phyloP scores from a whole-genome alignment of 2,329 filamentous ascomycete species.

The Fusarium bactridioides region DNA sequence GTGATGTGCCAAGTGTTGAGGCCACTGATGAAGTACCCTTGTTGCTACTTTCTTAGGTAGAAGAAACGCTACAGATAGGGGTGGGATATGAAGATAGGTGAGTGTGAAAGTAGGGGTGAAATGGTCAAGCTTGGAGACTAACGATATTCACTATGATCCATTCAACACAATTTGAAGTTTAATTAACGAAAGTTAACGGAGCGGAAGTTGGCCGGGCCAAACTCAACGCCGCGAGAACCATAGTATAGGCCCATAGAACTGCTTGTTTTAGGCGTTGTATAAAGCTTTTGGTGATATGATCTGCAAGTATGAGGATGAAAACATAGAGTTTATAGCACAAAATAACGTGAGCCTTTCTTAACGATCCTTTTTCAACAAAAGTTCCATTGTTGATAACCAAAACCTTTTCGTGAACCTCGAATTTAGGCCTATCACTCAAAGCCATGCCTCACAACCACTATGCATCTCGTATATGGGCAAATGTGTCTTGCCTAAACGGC shows the following conservation, averaged over 20 bases:
- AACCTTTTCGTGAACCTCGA: too few relatives aligned
- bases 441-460: too few relatives aligned
- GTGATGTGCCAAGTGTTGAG: background rate
- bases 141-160: accelerated
- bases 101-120: too few relatives aligned
- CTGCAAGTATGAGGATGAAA: background rate
- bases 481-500: too few relatives aligned
- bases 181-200: background rate
- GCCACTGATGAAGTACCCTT: background rate
- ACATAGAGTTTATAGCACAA: background rate
- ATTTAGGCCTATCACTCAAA: too few relatives aligned
- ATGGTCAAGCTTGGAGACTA: too few relatives aligned
- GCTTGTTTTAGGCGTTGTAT: background rate
- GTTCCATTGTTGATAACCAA: too few relatives aligned
- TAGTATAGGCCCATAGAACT: background rate
- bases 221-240: background rate
- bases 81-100: too few relatives aligned
- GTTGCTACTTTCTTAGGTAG: too few relatives aligned
- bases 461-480: too few relatives aligned
- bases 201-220: background rate
- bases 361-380: too few relatives aligned
- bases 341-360: background rate
- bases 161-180: background rate
- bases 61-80: too few relatives aligned
- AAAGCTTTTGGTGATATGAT: background rate